phyloP scores from a whole-genome alignment of 257 asterid genomes.

The Leonotis leonurus region DNA sequence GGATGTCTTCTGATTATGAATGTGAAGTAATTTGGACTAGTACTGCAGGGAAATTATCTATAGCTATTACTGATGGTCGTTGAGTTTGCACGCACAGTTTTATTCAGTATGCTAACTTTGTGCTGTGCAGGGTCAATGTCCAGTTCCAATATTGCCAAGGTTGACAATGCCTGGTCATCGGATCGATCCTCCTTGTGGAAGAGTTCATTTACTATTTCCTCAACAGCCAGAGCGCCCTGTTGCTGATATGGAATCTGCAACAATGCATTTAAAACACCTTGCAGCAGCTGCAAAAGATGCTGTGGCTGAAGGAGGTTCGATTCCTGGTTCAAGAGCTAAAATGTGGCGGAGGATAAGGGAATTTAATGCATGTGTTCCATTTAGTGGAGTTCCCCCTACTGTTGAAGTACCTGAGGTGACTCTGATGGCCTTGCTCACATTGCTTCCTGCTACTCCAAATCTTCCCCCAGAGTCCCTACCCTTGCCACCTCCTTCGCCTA shows the following conservation, averaged over 20 bases:
- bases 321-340: conserved; percentile 99
- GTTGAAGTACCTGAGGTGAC: conserved; percentile 98
- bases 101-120: conserved; percentile 20
- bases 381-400: conserved; percentile 75
- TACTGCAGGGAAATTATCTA: background rate
- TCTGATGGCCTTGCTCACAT: conserved; percentile 91
- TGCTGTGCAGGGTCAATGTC: conserved; percentile 79
- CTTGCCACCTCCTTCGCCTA: conserved; percentile 96
- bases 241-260: conserved; percentile 64
- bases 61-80: background rate
- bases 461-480: conserved; percentile 96
- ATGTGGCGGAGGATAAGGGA: conserved; percentile 98
- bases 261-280: conserved; percentile 89
- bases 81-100: conserved; percentile 2
- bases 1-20: conserved; percentile 10
- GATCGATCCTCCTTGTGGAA: conserved; percentile 96
- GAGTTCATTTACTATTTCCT: conserved; percentile 55
- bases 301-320: conserved; percentile 97
- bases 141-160: conserved; percentile 87
- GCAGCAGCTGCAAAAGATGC: conserved; percentile 99
- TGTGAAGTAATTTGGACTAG: background rate
- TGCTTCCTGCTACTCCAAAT: conserved; percentile 96
- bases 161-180: conserved; percentile 99
- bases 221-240: conserved; percentile 46
- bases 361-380: conserved; percentile 91